Percentiles rank a stretch among this genome's conserved stretches.
phyloP scores from a whole-genome alignment of 768 basidiomycete genomes.

The Termitomyces sp. region DNA sequence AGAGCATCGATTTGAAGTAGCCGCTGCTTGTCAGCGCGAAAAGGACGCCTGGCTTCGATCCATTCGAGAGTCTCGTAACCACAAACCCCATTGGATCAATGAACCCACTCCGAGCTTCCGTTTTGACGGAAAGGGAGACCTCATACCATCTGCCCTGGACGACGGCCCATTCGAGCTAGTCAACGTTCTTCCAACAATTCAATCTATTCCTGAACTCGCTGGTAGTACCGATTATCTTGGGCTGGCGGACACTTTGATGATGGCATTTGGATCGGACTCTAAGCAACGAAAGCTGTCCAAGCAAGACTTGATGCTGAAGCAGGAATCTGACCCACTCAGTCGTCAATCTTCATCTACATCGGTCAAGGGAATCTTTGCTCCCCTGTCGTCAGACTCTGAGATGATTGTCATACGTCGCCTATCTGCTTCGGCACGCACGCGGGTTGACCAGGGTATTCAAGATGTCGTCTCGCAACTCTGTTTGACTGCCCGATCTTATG shows the following conservation, averaged over 20 bases:
- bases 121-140: conserved; percentile 36
- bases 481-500: conserved; percentile 61
- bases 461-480: conserved; percentile 80
- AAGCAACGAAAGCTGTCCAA: conserved; percentile 23
- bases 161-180: conserved; percentile 36
- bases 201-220: conserved; percentile 47
- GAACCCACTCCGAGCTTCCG: conserved; percentile 64
- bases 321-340: conserved; percentile 27
- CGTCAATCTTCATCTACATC: conserved; percentile 64
- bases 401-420: conserved; percentile 65
- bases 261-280: conserved; percentile 24
- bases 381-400: conserved; percentile 46
- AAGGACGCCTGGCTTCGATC: conserved; percentile 83
- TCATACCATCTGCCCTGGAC: conserved; percentile 28
- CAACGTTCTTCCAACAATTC: conserved; percentile 45
- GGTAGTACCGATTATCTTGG: conserved; percentile 26
- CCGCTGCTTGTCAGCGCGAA: conserved; percentile 78
- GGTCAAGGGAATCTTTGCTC: conserved; percentile 53
- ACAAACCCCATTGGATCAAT: conserved; percentile 43
- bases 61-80: conserved; percentile 47
- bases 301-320: conserved; percentile 18
- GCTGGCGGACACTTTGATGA: conserved; percentile 29
- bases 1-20: conserved; percentile 79
- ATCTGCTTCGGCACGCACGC: conserved; percentile 56
- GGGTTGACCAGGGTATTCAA: conserved; percentile 71